Conservation (phyloP, 2,329 filamentous ascomycete genomes). For the Pseudogymnoascus sp. region DNA sequence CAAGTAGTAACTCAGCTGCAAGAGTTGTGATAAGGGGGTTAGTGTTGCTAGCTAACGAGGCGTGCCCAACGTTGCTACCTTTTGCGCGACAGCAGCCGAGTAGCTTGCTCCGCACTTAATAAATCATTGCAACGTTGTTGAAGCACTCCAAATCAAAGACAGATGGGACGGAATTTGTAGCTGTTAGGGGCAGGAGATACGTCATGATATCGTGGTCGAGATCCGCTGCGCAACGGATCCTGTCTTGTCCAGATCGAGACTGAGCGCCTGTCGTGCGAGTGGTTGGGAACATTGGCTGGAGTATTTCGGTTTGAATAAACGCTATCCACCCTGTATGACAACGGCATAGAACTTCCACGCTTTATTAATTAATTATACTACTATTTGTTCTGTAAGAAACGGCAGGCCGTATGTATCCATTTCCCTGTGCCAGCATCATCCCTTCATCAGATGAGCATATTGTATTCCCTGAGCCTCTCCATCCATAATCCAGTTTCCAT, state of each 20-base stretch:
- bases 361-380: background rate
- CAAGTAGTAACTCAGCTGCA: constrained; percentile 1
- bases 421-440: background rate
- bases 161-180: background rate
- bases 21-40: background rate
- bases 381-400: background rate
- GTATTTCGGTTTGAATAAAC: background rate
- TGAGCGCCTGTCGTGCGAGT: background rate
- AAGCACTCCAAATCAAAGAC: background rate
- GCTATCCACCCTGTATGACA: background rate
- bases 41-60: background rate
- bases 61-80: background rate
- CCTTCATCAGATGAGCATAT: background rate
- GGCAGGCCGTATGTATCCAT: background rate
- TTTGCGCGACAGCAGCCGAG: background rate
- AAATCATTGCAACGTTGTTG: background rate
- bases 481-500: background rate
- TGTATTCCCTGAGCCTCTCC: background rate
- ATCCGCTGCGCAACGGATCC: background rate
- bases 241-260: background rate
- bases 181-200: background rate
- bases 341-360: background rate
- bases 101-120: background rate
- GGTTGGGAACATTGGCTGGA: background rate
- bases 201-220: background rate